Percentiles rank a stretch among this genome's conserved stretches.
These are phyloP conservation scores for Botrytis pseudocinerea DNA, from an alignment of 2,329 filamentous ascomycete species.

Conservation along the genomic window DNA sequence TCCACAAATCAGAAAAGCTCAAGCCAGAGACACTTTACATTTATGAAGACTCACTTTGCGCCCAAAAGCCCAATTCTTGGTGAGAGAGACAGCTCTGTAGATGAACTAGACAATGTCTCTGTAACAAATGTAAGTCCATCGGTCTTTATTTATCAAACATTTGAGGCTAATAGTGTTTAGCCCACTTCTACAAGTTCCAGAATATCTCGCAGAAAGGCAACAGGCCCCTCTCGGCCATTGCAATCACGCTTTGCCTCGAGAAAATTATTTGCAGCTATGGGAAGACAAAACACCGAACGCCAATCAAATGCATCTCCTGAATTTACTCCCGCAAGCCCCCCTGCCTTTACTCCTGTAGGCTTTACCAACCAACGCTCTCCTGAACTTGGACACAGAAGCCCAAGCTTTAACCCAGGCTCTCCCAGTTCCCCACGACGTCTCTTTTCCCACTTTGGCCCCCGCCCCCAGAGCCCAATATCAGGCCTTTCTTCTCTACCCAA, in stretches of 20 bases:
- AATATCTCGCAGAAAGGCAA: neutral
- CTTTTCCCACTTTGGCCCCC: neutral
- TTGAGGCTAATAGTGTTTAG: neutral
- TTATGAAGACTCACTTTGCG: neutral
- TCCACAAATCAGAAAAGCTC: neutral
- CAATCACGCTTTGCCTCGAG: neutral
- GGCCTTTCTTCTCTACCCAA: neutral
- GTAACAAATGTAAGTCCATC: neutral
- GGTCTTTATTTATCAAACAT: fast-evolving
- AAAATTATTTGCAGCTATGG: neutral
- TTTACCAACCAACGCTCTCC: neutral
- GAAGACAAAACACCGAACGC: neutral
- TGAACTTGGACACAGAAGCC: neutral
- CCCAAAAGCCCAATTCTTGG: neutral
- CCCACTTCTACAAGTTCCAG: fast-evolving
- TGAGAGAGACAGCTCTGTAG: neutral
- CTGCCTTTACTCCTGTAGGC: neutral
- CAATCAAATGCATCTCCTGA: neutral
- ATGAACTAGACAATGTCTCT: neutral
- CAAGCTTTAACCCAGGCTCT: neutral
- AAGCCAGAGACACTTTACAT: neutral
- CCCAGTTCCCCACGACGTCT: neutral
- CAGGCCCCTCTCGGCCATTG: neutral
- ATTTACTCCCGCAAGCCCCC: neutral
- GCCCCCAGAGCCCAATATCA: neutral